phyloP scores from a whole-genome alignment of 805 yeast genomes.

The Candida ortonii region DNA sequence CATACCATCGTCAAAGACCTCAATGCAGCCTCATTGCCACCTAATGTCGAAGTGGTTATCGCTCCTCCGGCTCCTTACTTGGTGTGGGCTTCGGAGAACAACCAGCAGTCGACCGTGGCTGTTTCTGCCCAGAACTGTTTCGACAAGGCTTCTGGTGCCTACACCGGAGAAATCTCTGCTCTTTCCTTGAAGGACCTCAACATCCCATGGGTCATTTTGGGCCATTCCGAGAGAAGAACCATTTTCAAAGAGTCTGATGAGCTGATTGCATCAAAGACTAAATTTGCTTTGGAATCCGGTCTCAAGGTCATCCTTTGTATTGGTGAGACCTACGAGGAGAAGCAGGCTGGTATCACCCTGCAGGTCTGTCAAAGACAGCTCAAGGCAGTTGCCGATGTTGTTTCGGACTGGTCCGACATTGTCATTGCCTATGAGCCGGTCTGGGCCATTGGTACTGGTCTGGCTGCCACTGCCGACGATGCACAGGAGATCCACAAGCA shows the following conservation, averaged over 20 bases:
- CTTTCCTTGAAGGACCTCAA: constrained; percentile 86
- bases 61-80: constrained; percentile 96
- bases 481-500: constrained; percentile 93
- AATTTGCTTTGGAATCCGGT: constrained; percentile 88
- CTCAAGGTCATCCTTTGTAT: constrained; percentile 91
- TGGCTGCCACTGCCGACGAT: constrained; percentile 97
- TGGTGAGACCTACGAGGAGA: constrained; percentile 96
- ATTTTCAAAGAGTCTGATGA: constrained; percentile 87
- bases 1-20: constrained; percentile 78
- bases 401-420: constrained; percentile 83
- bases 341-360: constrained; percentile 83
- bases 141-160: constrained; percentile 90
- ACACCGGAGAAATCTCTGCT: constrained; percentile 95
- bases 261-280: constrained; percentile 89
- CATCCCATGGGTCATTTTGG: constrained; percentile 91
- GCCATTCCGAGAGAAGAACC: constrained; percentile 98
- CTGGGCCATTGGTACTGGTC: constrained; percentile 99
- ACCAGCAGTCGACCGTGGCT: constrained; percentile 68
- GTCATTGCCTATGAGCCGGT: constrained; percentile 99
- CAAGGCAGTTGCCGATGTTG: constrained; percentile 77
- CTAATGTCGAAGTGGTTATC: constrained; percentile 86
- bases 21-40: constrained; percentile 72
- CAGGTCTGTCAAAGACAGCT: constrained; percentile 86
- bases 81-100: constrained; percentile 64
- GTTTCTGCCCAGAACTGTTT: constrained; percentile 92